These are phyloP conservation scores for Aegilops speltoides DNA, from an alignment of 176 grass and related monocot species.

Conservation along the genomic window DNA sequence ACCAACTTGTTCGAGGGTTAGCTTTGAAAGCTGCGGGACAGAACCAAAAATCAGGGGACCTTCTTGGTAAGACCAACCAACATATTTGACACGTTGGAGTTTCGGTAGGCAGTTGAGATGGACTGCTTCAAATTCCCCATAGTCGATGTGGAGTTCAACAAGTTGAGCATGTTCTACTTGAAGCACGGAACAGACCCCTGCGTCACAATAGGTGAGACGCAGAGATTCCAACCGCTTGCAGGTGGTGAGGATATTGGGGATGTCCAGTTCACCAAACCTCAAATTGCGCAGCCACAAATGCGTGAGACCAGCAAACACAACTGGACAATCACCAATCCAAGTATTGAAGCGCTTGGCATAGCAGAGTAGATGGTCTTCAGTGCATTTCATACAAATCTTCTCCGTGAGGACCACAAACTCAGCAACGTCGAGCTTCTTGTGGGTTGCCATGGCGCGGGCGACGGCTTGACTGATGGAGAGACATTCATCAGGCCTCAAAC, in stretches of 20 bases:
- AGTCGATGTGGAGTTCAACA: neutral
- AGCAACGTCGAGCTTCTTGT: neutral
- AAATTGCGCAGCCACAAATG: neutral
- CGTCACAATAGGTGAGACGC: neutral
- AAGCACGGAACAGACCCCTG: neutral
- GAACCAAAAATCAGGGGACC: neutral
- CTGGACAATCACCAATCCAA: neutral
- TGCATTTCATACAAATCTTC: neutral
- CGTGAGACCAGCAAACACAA: neutral
- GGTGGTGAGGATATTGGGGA: neutral
- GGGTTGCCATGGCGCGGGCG: neutral
- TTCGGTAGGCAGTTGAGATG: neutral
- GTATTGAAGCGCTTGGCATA: neutral
- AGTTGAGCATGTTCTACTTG: neutral
- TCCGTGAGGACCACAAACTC: neutral
- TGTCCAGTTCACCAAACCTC: conserved; percentile 10
- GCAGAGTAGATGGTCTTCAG: neutral
- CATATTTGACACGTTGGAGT: neutral
- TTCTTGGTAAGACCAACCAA: neutral
- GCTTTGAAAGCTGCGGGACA: conserved; percentile 5
- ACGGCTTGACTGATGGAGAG: neutral
- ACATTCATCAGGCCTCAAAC: neutral
- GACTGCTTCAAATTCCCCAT: neutral
- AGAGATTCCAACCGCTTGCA: neutral
- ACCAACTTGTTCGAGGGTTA: neutral